Conservation (phyloP, 306 rosid species). For the Mimosa pudica region DNA sequence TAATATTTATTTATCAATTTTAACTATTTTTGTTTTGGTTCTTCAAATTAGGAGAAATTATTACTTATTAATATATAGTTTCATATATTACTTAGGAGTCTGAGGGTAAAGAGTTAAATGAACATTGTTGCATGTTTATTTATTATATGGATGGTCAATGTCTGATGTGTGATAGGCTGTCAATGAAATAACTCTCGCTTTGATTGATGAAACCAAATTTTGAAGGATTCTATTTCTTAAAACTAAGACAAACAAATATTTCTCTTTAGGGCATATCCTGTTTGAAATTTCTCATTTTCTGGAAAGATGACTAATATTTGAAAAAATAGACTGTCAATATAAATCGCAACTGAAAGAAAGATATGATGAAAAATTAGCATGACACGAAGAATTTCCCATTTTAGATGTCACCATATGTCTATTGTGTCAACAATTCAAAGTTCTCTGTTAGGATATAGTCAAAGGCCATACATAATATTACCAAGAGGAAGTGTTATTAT, state of each 20-base stretch:
- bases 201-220: not conserved
- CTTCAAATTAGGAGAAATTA: not conserved
- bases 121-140: too few relatives aligned
- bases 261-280: not conserved
- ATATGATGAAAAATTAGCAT: not conserved
- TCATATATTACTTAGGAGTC: not conserved
- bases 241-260: not conserved
- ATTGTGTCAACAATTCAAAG: not conserved
- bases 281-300: slow-evolving; percentile 19
- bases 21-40: too few relatives aligned
- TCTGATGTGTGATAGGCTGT: slow-evolving; percentile 4
- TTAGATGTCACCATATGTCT: not conserved
- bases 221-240: not conserved
- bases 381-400: not conserved
- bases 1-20: slow-evolving; percentile 36
- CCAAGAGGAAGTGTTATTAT: not conserved
- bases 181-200: slow-evolving; percentile 4
- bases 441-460: not conserved
- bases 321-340: not conserved
- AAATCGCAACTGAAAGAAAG: slow-evolving; percentile 12
- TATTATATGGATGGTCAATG: not conserved
- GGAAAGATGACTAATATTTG: not conserved
- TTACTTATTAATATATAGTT: not conserved
- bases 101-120: not conserved
- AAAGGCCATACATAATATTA: not conserved